A percentile compares a stretch with the other conserved stretches of the same genome.
Evolutionary conservation across 768 basidiomycete genomes (phyloP).

Genomic region (Boletus tomentosulus): DNA sequence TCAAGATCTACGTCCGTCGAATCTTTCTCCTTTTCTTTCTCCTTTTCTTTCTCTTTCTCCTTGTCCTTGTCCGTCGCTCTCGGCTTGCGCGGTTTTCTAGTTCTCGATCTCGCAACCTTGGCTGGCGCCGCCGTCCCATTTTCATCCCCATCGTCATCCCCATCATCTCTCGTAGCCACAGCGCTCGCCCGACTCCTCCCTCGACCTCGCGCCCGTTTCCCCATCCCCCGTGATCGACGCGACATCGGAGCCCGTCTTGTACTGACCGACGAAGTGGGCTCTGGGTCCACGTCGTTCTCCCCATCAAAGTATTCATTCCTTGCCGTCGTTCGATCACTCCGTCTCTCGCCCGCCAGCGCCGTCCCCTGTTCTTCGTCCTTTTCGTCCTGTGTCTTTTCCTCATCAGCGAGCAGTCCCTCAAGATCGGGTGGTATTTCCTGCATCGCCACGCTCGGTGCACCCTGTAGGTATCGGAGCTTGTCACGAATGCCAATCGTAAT

Average conservation of each 20-base stretch:
- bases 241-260: constrained; percentile 11
- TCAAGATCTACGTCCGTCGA: constrained; percentile 30
- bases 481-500: constrained; percentile 84
- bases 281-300: constrained; percentile 61
- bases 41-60: constrained; percentile 25
- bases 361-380: constrained; percentile 65
- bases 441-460: constrained; percentile 96
- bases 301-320: constrained; percentile 74
- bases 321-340: constrained; percentile 48
- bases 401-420: constrained; percentile 68
- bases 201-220: constrained; percentile 30
- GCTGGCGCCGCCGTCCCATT: constrained; percentile 17
- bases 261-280: constrained; percentile 32
- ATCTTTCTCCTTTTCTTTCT: constrained; percentile 26
- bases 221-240: constrained; percentile 22
- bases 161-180: constrained; percentile 27
- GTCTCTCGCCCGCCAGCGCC: constrained; percentile 47
- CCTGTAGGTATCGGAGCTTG: constrained; percentile 87
- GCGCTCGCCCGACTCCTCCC: constrained; percentile 32
- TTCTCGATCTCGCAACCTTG: constrained; percentile 33
- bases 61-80: constrained; percentile 20
- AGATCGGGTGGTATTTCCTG: constrained; percentile 94
- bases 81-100: constrained; percentile 24
- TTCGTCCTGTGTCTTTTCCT: constrained; percentile 64
- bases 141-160: constrained; percentile 39